Base-by-base conservation (phyloP, 306 rosid genomes). In the Cicer pinnatifidum region DNA sequence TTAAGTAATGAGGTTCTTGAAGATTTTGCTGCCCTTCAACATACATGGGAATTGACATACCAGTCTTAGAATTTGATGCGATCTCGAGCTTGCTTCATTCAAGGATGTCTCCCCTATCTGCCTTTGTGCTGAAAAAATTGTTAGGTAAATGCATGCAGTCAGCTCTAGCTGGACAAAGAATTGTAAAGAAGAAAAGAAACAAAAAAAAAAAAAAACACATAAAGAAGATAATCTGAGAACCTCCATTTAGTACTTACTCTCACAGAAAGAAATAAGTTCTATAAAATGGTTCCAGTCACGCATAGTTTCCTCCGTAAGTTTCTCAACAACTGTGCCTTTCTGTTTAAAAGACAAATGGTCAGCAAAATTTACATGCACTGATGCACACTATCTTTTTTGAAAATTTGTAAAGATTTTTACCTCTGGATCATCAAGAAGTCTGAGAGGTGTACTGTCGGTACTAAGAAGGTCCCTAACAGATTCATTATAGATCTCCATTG, bases 401-500 rank as follows among this genome's bases (percentile, higher is more conserved):
- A n/a, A 64, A 56, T 28, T 10, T 57, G 43, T 69, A 67, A 66
- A 35, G 77, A 77, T 69, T 38, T 45, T 83, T 75, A 89, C 98
- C 97, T 94, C 98, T 37, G 98, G 97, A 82, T 94, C 97, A 87
- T 89, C 98, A 79, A 94, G 95, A 82, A 94, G 92, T 81, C 97
- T 91, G 73, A 83, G 96, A 35, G 92, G 97, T 69, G 85, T 83
- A 76, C 77, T 65, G 83, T 94, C 97, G 45, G 77, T 40, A 77
- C 94, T 85, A 47, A 94, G 98, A 84, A 94, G 96, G 84, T 94
- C 97, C 86, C 95, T 85, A 43, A 94, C 97, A 80, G 96, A 88
- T 89, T 94, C 98, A 74, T 94, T 94, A 82, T 94, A 94, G 78
- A 94, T 91, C 85, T 94, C 98, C 79, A 94, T 52, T 4, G 98